Base-by-base conservation (phyloP, 2,329 filamentous ascomycete genomes). In the Diaporthe citri region DNA sequence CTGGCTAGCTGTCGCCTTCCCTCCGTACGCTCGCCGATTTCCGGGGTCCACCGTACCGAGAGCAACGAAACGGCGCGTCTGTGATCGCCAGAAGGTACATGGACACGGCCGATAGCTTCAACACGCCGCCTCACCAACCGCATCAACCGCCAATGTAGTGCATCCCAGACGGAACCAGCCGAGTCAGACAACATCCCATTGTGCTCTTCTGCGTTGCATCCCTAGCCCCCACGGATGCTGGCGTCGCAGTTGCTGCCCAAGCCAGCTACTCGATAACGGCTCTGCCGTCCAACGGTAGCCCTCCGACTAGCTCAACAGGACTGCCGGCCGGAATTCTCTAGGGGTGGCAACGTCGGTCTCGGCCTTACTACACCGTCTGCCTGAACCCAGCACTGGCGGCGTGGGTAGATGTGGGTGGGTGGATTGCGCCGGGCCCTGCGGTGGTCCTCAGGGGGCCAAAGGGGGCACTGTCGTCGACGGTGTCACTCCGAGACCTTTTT, bases 231-330 rank as follows among this genome's bases (percentile, higher is more conserved):
- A 39, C 62, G 46, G 1, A 36, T 52, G 28, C 25, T 41, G 64
- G 64, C 9, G 64, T 67, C 46, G 22, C 64, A 67, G 34, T 67
- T 67, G 64, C 64, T 52, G 64, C 64, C 64, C 64, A 52, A 52
- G 39, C 36, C n/a, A 43, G 39, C 64, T 39, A 39, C 28, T 39
- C 31, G 46, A 41, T 39, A 52, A 41, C 64, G 46, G 39, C 22
- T 52, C 22, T 39, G 64, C 34, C 64, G n/a, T 39, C 22, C 46
- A 64, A 64, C 25, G 41, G 60, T 46, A n/a, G 60, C 28, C 17
- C 41, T 22, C 25, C 60, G 22, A 48, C 25, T 46, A 64, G 60
- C 9, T 17, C 41, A n/a, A n/a, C 56, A 6, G 46, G 31, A 52
- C 46, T 67, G 64, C 64, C 64, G 31, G 46, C 64, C 46, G 64